phyloP scores from a whole-genome alignment of 1,284 basidiomycete genomes.

The Calocybe gambosa region DNA sequence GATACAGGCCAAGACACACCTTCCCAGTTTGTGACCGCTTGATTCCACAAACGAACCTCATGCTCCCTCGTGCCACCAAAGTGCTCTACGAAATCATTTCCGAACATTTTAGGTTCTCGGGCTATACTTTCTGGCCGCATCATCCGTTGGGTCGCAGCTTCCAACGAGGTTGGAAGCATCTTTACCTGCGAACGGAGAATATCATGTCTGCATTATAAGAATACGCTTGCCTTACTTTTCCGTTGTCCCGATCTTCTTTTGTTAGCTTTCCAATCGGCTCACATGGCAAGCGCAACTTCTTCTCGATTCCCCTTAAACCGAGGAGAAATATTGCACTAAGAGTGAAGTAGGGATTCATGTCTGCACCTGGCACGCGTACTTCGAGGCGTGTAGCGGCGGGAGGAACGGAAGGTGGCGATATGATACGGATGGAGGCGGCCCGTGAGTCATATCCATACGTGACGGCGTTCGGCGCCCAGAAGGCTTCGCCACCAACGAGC shows the following conservation, averaged over 20 bases:
- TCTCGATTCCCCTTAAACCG: conserved; percentile 83
- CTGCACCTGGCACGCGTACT: conserved; percentile 91
- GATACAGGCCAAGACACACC: conserved; percentile 39
- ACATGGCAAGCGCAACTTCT: conserved; percentile 62
- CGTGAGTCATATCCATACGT: conserved; percentile 96
- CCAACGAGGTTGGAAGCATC: conserved; percentile 74
- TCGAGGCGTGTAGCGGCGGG: conserved; percentile 83
- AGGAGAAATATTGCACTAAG: conserved; percentile 83
- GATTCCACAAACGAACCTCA: conserved; percentile 81
- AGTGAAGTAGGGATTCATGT: conserved; percentile 90
- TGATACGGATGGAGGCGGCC: conserved; percentile 84
- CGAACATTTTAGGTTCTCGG: conserved; percentile 68
- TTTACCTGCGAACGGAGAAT: conserved; percentile 37
- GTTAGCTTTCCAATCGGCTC: conserved; percentile 64
- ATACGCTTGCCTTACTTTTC: conserved; percentile 37
- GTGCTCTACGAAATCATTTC: conserved; percentile 89
- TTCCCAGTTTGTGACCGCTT: conserved; percentile 93
- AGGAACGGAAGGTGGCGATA: conserved; percentile 83
- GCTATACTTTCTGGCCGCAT: conserved; percentile 76
- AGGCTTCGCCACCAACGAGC: conserved; percentile 88
- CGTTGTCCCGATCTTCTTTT: conserved; percentile 49
- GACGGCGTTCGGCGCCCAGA: conserved; percentile 91
- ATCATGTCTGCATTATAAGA: conserved; percentile 17
- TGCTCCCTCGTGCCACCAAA: conserved; percentile 89
- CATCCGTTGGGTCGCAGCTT: conserved; percentile 76